phyloP scores from a whole-genome alignment of 2,329 filamentous ascomycete genomes.

The Zymoseptoria tritici region DNA sequence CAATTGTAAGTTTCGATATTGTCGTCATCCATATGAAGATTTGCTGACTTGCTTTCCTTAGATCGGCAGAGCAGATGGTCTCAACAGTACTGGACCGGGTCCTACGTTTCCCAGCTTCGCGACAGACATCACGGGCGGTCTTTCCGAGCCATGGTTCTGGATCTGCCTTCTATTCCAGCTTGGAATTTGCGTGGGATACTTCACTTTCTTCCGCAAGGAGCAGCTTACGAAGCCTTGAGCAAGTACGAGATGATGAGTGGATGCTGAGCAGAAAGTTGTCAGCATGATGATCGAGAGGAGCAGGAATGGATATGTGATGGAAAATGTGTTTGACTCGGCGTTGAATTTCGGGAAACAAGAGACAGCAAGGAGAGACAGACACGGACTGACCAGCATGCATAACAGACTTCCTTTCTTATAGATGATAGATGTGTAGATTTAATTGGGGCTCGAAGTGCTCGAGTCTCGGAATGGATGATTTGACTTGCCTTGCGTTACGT shows the following conservation, averaged over 20 bases:
- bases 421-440: background rate
- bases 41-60: background rate
- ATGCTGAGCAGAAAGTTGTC: background rate
- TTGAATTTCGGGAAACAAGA: background rate
- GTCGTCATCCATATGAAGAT: background rate
- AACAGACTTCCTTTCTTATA: background rate
- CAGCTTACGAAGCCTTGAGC: conserved; percentile 47
- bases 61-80: conserved; percentile 52
- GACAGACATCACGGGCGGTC: conserved; percentile 38
- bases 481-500: background rate
- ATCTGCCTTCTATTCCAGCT: conserved; percentile 52
- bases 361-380: background rate
- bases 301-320: background rate
- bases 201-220: conserved; percentile 52
- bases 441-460: conserved; percentile 17
- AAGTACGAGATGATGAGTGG: background rate
- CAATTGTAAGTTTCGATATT: conserved; percentile 36
- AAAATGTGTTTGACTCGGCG: conserved; percentile 1
- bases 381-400: background rate
- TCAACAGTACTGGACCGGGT: conserved; percentile 54
- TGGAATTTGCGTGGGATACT: conserved; percentile 51
- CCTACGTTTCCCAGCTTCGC: conserved; percentile 56
- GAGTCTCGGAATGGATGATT: conserved; percentile 9
- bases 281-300: background rate
- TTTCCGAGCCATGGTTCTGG: conserved; percentile 54